Percentiles rank a stretch among this genome's conserved stretches.
phyloP scores from a whole-genome alignment of 2,329 filamentous ascomycete species.

The Plectosphaerella cucumerina region DNA sequence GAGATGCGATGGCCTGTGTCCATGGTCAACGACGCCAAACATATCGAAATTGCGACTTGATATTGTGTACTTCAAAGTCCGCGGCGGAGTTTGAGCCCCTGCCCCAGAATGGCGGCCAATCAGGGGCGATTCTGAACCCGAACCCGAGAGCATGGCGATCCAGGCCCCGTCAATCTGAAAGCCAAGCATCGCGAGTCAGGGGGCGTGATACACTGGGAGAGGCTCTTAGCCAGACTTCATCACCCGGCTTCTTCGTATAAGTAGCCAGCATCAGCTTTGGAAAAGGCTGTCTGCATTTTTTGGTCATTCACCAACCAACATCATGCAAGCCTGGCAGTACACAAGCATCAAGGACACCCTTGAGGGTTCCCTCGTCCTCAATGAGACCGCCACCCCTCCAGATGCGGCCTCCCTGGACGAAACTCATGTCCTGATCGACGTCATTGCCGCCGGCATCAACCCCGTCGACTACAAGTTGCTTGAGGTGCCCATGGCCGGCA shows the following conservation, averaged over 20 bases:
- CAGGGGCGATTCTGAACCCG: neutral
- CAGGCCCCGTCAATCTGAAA: neutral
- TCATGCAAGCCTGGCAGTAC: constrained; percentile 6
- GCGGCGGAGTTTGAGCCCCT: neutral
- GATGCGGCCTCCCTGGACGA: neutral
- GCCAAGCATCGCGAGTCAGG: neutral
- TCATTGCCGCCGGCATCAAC: constrained; percentile 38
- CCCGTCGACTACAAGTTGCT: constrained; percentile 44
- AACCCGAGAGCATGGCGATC: neutral
- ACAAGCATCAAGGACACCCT: constrained; percentile 3
- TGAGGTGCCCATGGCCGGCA: constrained; percentile 30
- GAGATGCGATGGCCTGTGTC: neutral
- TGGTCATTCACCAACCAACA: neutral
- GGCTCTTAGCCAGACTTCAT: no score
- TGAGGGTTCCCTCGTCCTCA: constrained; percentile 2
- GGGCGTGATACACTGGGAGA: no score
- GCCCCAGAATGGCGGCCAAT: neutral
- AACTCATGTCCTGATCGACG: constrained; percentile 34
- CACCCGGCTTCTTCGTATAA: neutral
- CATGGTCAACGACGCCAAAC: neutral
- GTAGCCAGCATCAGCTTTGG: neutral
- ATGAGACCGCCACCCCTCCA: neutral
- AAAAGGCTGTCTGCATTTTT: neutral
- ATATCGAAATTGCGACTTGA: no score
- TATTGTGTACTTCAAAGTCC: neutral